Evolutionary conservation across 2,329 filamentous ascomycete genomes (phyloP).

Genomic region (Macroventuria anomochaeta): DNA sequence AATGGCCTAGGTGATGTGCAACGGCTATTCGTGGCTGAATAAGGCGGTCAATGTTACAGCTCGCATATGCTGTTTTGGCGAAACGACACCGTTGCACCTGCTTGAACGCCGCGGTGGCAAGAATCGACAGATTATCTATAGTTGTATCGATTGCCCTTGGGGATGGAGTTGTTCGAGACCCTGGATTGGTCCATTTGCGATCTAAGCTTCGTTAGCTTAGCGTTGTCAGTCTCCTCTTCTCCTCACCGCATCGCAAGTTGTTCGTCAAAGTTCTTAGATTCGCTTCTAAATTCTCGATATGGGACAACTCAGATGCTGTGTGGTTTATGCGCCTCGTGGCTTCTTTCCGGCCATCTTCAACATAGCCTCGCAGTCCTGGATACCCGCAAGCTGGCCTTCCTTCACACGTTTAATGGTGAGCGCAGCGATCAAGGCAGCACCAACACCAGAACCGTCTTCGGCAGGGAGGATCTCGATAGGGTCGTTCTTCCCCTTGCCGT

Average conservation of each 20-base stretch:
- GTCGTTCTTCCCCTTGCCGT: constrained; percentile 67
- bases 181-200: not conserved
- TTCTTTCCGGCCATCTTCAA: constrained; percentile 39
- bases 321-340: constrained; percentile 6
- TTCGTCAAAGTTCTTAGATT: constrained; percentile 1
- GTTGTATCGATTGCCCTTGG: not conserved
- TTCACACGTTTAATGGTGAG: constrained; percentile 68
- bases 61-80: not conserved
- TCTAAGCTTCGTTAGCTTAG: not conserved
- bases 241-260: constrained; percentile 1
- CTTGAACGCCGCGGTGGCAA: not conserved
- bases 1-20: not conserved
- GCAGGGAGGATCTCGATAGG: constrained; percentile 87
- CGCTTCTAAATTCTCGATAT: constrained; percentile 4
- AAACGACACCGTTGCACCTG: not conserved
- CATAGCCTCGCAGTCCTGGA: constrained; percentile 59
- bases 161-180: not conserved
- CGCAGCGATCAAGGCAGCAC: constrained; percentile 89
- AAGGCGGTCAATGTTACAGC: not conserved
- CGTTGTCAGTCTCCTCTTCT: not conserved
- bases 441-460: constrained; percentile 97
- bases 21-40: not conserved
- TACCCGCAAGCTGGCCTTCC: constrained; percentile 65
- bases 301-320: not conserved
- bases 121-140: not conserved